phyloP scores from a whole-genome alignment of 2,329 filamentous ascomycete species.

The Lecanicillium sp. region DNA sequence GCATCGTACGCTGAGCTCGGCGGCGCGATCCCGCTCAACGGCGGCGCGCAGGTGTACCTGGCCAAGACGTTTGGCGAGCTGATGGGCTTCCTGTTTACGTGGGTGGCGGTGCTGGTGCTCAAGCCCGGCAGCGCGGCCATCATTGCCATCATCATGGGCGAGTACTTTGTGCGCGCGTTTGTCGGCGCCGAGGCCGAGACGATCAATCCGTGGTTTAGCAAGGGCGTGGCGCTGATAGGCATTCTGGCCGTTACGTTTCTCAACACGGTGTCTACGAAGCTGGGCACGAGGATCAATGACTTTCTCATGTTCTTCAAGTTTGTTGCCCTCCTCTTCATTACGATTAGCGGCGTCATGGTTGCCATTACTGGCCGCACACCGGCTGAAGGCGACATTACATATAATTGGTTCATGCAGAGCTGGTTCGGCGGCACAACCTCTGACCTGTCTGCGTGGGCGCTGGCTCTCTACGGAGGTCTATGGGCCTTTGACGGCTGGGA shows the following conservation, averaged over 20 bases:
- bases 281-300: slow-evolving; percentile 83
- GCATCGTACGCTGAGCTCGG: slow-evolving; percentile 93
- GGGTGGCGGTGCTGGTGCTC: slow-evolving; percentile 88
- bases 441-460: slow-evolving; percentile 79
- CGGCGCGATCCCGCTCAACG: slow-evolving; percentile 91
- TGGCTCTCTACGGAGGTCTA: slow-evolving; percentile 88
- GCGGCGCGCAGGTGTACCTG: slow-evolving; percentile 87
- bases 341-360: slow-evolving; percentile 81
- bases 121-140: slow-evolving; percentile 93
- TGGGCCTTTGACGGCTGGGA: slow-evolving; percentile 99
- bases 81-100: slow-evolving; percentile 89
- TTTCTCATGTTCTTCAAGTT: slow-evolving; percentile 98
- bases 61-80: slow-evolving; percentile 95
- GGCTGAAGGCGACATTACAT: slow-evolving; percentile 59
- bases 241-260: slow-evolving; percentile 70
- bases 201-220: slow-evolving; percentile 82
- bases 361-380: slow-evolving; percentile 77
- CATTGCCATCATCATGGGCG: slow-evolving; percentile 94
- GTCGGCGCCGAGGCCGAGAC: slow-evolving; percentile 80
- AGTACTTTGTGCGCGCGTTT: slow-evolving; percentile 85
- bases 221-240: slow-evolving; percentile 72
- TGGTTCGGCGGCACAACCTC: slow-evolving; percentile 86
- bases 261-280: slow-evolving; percentile 84
- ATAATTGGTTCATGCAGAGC: slow-evolving; percentile 76
- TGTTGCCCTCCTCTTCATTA: slow-evolving; percentile 77